These are phyloP conservation scores for Eragrostis curvula DNA, from an alignment of 176 grass and related monocot genomes.

Conservation along the genomic window DNA sequence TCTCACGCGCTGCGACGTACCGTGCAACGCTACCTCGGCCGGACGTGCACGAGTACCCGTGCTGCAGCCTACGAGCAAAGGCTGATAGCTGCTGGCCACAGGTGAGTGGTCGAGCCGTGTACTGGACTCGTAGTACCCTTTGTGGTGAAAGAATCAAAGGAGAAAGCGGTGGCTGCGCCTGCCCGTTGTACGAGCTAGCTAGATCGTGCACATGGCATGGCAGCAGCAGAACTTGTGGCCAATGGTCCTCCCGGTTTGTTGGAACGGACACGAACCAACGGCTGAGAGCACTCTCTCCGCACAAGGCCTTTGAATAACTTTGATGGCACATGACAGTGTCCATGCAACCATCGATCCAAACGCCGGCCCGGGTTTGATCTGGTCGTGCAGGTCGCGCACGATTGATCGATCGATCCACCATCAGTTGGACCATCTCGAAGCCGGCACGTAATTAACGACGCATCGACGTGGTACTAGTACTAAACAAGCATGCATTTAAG, in stretches of 20 bases:
- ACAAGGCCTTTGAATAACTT: background rate
- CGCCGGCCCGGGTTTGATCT: too few relatives aligned
- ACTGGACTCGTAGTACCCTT: background rate
- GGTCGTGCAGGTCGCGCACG: too few relatives aligned
- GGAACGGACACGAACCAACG: conserved; percentile 25
- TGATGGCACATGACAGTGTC: conserved; percentile 4
- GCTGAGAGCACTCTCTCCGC: background rate
- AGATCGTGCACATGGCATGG: background rate
- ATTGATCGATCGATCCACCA: too few relatives aligned
- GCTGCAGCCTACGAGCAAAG: background rate
- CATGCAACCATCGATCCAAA: background rate
- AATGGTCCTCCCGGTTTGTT: background rate
- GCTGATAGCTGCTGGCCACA: too few relatives aligned
- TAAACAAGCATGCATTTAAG: too few relatives aligned
- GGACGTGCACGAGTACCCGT: background rate
- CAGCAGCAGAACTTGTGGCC: background rate
- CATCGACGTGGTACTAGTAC: too few relatives aligned
- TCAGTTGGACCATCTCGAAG: too few relatives aligned
- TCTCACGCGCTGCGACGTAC: background rate
- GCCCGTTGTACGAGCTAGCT: too few relatives aligned
- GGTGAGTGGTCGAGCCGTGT: background rate
- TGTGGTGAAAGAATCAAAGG: background rate
- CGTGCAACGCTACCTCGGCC: background rate
- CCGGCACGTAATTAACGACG: too few relatives aligned
- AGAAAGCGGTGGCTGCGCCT: background rate